phyloP scores from a whole-genome alignment of 257 asterid species.

The Gynochthodes officinalis region DNA sequence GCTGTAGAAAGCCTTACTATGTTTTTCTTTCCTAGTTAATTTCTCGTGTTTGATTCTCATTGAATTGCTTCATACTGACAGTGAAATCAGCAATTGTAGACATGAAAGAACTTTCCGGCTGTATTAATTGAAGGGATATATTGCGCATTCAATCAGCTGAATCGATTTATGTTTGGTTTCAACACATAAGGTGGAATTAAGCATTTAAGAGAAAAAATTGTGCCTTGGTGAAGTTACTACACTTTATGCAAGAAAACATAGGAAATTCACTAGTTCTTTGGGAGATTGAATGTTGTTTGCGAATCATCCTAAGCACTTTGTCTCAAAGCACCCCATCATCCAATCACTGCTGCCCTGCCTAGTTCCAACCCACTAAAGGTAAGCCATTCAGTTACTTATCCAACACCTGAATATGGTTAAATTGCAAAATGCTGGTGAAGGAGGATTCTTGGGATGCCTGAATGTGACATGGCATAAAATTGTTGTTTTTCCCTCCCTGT shows the following conservation, averaged over 20 bases:
- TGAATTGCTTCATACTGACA: not conserved
- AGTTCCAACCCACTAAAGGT: too few species aligned
- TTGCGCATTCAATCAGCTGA: conserved; percentile 1
- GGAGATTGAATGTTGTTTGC: not conserved
- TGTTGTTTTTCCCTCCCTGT: not conserved
- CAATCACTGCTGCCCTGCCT: not conserved
- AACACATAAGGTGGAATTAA: not conserved
- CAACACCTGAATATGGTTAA: conserved; percentile 1
- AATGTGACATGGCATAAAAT: not conserved
- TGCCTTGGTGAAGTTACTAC: not conserved
- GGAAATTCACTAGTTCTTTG: not conserved
- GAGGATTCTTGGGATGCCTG: not conserved
- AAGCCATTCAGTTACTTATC: not conserved
- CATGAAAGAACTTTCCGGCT: not conserved
- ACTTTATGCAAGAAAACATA: not conserved
- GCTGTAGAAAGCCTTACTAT: not conserved
- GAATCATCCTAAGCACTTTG: not conserved
- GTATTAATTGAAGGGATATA: not conserved
- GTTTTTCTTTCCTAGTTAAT: not conserved
- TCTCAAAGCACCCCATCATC: not conserved
- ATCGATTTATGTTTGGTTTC: not conserved
- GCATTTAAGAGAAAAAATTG: not conserved
- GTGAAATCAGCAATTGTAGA: conserved; percentile 1
- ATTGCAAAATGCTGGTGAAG: not conserved
- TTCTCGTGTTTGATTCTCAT: not conserved